These are phyloP conservation scores for Penicillium sp. DNA, from an alignment of 2,329 filamentous ascomycete species.

Conservation along the genomic window DNA sequence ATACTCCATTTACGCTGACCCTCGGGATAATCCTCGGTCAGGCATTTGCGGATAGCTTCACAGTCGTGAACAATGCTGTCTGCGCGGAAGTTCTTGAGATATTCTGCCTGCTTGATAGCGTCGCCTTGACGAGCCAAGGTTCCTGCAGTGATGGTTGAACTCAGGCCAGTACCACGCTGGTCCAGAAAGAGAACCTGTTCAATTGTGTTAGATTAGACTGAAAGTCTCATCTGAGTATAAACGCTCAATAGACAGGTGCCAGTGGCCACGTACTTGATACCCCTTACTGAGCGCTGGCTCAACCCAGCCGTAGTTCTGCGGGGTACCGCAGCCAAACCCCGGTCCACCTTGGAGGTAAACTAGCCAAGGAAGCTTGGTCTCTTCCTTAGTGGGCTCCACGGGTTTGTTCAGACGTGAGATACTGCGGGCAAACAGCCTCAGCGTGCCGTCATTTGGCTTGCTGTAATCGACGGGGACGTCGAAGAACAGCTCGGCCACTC, in stretches of 20 bases:
- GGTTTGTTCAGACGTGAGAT: slow-evolving; percentile 60
- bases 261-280: slow-evolving; percentile 62
- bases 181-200: slow-evolving; percentile 70
- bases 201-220: not conserved
- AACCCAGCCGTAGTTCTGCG: slow-evolving; percentile 72
- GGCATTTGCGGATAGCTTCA: slow-evolving; percentile 74
- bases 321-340: slow-evolving; percentile 71
- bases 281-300: slow-evolving; percentile 70
- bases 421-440: slow-evolving; percentile 76
- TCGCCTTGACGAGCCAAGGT: slow-evolving; percentile 67
- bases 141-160: slow-evolving; percentile 71
- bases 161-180: slow-evolving; percentile 84
- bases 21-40: slow-evolving; percentile 68
- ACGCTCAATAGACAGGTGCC: not conserved
- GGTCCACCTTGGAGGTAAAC: slow-evolving; percentile 85
- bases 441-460: slow-evolving; percentile 57
- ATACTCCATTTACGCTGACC: slow-evolving; percentile 78
- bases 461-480: slow-evolving; percentile 78
- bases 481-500: slow-evolving; percentile 80
- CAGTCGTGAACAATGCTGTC: slow-evolving; percentile 88
- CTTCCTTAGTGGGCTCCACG: slow-evolving; percentile 45
- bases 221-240: not conserved
- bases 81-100: slow-evolving; percentile 80
- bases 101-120: slow-evolving; percentile 68
- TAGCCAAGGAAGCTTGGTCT: slow-evolving; percentile 56